Percentiles rank a stretch among this genome's conserved stretches.
Evolutionary conservation across 2,329 filamentous ascomycete species (phyloP).

Genomic region (Phaeosphaeria sp.): DNA sequence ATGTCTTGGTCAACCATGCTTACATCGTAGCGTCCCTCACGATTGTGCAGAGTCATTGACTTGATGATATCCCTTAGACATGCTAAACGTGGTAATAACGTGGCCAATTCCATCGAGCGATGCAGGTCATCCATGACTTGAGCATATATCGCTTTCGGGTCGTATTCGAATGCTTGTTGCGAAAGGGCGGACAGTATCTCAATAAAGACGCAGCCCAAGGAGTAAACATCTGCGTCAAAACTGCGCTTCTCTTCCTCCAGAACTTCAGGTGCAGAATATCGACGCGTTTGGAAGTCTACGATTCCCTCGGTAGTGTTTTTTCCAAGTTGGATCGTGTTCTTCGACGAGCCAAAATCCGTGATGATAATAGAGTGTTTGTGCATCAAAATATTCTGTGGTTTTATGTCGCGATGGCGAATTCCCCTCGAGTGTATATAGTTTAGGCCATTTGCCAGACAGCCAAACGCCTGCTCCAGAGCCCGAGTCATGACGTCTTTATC

Average conservation of each 20-base stretch:
- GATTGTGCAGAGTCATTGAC: not conserved
- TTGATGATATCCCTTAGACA: not conserved
- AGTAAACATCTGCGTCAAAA: constrained; percentile 25
- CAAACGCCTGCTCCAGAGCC: not conserved
- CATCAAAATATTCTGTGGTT: constrained; percentile 26
- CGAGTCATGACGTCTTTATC: not conserved
- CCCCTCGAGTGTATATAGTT: constrained; percentile 16
- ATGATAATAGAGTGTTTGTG: constrained; percentile 17
- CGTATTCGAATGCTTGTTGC: not conserved
- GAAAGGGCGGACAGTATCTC: constrained; percentile 13
- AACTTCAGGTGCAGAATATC: constrained; percentile 14
- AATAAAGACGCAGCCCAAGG: constrained; percentile 27
- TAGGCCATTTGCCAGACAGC: constrained; percentile 4
- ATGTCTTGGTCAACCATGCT: not conserved
- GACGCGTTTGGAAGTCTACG: not conserved
- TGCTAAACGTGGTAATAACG: not conserved
- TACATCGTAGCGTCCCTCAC: not conserved
- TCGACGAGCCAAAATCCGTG: constrained; percentile 27
- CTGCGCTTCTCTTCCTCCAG: constrained; percentile 9
- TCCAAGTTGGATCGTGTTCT: not conserved
- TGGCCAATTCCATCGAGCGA: no score
- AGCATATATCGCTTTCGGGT: not conserved
- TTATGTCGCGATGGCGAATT: constrained; percentile 27
- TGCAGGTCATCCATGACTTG: not conserved
- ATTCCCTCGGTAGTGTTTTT: not conserved